These are phyloP conservation scores for Sporobolomyces phaffii DNA, from an alignment of 768 basidiomycete genomes.

Conservation along the genomic window DNA sequence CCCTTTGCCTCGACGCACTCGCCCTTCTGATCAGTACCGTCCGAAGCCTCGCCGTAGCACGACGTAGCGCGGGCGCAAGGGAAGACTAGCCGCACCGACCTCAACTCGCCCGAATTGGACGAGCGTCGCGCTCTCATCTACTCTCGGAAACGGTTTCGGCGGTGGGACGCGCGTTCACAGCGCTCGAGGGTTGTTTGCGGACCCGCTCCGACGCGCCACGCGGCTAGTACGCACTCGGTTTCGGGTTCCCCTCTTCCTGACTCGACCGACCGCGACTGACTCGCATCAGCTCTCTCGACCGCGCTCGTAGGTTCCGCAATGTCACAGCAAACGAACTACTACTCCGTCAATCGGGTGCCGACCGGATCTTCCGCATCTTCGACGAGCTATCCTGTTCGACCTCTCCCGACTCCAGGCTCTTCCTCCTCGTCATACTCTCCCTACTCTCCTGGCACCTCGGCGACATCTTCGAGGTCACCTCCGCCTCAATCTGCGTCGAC, in stretches of 20 bases:
- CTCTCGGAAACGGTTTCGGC: too few relatives aligned
- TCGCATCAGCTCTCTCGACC: neutral
- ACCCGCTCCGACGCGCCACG: too few relatives aligned
- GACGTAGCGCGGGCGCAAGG: too few relatives aligned
- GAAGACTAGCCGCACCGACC: too few relatives aligned
- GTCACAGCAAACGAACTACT: constrained; percentile 5
- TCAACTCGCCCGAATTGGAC: too few relatives aligned
- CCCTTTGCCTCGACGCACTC: too few relatives aligned
- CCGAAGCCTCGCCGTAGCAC: too few relatives aligned
- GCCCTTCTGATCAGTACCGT: too few relatives aligned
- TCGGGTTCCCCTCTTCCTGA: neutral
- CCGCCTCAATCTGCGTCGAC: neutral
- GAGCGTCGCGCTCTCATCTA: too few relatives aligned
- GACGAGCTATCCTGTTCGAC: neutral
- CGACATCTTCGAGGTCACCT: neutral
- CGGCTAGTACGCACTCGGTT: too few relatives aligned
- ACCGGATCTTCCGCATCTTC: neutral
- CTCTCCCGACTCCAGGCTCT: constrained; percentile 5
- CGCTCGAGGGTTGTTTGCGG: too few relatives aligned
- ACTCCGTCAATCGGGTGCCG: neutral
- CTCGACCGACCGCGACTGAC: neutral
- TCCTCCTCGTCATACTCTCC: neutral
- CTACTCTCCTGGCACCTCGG: neutral
- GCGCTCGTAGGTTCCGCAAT: neutral
- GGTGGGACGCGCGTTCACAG: too few relatives aligned